phyloP scores from a whole-genome alignment of 495 filamentous ascomycete genomes.

The Cetradonia linearis region DNA sequence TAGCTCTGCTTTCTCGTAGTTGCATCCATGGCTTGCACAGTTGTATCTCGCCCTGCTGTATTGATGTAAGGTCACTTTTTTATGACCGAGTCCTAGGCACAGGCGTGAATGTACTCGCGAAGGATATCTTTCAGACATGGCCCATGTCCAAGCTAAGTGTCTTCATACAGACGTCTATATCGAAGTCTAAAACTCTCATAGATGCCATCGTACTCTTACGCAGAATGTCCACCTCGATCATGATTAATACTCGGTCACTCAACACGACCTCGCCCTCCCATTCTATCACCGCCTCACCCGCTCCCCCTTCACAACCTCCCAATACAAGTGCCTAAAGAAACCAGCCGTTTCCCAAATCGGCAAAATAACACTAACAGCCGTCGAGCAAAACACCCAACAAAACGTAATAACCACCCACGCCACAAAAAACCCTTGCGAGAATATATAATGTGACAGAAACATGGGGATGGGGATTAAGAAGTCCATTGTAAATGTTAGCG shows the following conservation, averaged over 20 bases:
- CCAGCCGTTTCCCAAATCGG: slow-evolving; percentile 29
- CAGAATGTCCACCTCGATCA: background rate
- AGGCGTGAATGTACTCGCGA: too few species aligned
- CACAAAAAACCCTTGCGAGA: slow-evolving; percentile 61
- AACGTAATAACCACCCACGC: slow-evolving; percentile 64
- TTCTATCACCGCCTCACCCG: background rate
- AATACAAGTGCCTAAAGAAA: slow-evolving; percentile 20
- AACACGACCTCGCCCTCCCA: background rate
- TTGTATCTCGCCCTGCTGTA: too few species aligned
- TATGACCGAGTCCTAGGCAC: too few species aligned
- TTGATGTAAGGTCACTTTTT: too few species aligned
- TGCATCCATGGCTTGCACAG: too few species aligned
- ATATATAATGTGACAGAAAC: slow-evolving; percentile 62
- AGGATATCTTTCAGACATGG: too few species aligned
- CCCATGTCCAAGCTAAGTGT: too few species aligned
- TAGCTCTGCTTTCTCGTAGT: too few species aligned
- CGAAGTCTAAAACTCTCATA: background rate
- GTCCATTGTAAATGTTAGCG: slow-evolving; percentile 53
- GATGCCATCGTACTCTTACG: too few species aligned
- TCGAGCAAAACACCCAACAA: slow-evolving; percentile 56
- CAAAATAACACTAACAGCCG: slow-evolving; percentile 20
- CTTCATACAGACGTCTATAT: background rate
- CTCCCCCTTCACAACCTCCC: slow-evolving; percentile 19
- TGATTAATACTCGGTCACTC: background rate
- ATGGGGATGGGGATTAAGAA: slow-evolving; percentile 70